phyloP scores from a whole-genome alignment of 2,329 filamentous ascomycete species.

The Cyclaneusma minus region DNA sequence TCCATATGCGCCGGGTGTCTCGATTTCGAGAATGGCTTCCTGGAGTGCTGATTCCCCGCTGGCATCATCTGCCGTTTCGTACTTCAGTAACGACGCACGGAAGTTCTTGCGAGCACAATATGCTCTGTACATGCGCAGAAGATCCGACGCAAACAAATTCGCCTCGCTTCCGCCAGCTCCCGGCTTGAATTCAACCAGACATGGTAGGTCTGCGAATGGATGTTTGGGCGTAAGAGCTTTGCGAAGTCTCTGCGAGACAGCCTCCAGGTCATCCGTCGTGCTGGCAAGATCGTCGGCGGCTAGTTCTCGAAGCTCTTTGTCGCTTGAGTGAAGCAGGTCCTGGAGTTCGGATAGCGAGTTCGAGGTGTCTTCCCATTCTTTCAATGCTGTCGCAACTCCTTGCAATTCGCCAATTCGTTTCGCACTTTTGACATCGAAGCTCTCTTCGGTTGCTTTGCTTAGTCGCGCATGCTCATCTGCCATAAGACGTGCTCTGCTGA shows the following conservation, averaged over 20 bases:
- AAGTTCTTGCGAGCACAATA: constrained; percentile 60
- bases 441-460: constrained; percentile 30
- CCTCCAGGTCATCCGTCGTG: constrained; percentile 44
- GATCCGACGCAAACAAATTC: constrained; percentile 71
- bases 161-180: constrained; percentile 88
- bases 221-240: constrained; percentile 71
- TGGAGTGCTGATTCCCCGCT: constrained; percentile 53
- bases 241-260: constrained; percentile 53
- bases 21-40: constrained; percentile 78
- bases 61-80: constrained; percentile 56
- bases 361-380: constrained; percentile 39
- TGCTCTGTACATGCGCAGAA: constrained; percentile 78
- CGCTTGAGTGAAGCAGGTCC: constrained; percentile 29
- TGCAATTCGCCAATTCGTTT: constrained; percentile 47
- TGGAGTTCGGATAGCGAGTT: constrained; percentile 37
- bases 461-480: constrained; percentile 41
- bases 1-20: constrained; percentile 64
- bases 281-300: constrained; percentile 67
- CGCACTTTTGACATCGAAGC: constrained; percentile 40
- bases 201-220: constrained; percentile 79
- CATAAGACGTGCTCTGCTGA: constrained; percentile 42
- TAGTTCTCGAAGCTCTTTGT: constrained; percentile 60
- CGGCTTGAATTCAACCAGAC: constrained; percentile 80
- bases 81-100: constrained; percentile 57
- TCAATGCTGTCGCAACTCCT: constrained; percentile 38